Conservation (phyloP, 2,329 filamentous ascomycete genomes). For the Leptosphaerulina australis region DNA sequence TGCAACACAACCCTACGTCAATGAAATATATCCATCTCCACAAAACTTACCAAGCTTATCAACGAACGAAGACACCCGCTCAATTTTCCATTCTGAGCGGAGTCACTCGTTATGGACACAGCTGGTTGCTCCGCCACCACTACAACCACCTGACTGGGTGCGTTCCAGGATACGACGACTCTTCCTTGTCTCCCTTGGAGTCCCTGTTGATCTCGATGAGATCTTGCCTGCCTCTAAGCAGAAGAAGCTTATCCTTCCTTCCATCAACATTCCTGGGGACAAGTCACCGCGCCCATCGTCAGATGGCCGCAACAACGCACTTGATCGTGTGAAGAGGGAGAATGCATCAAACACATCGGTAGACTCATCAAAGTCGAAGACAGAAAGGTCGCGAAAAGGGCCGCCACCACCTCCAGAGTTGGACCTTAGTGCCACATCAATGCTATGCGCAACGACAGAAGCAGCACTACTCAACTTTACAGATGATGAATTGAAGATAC, state of each 20-base stretch:
- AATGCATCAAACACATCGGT: slow-evolving; percentile 49
- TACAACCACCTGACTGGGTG: slow-evolving; percentile 97
- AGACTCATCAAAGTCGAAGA: slow-evolving; percentile 45
- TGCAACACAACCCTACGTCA: slow-evolving; percentile 69
- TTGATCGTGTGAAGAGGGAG: slow-evolving; percentile 48
- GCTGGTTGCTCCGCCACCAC: slow-evolving; percentile 88
- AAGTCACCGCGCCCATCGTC: slow-evolving; percentile 47
- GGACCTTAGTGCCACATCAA: slow-evolving; percentile 77
- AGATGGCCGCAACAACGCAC: slow-evolving; percentile 47
- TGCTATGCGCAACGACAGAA: slow-evolving; percentile 82
- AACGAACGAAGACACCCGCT: slow-evolving; percentile 34
- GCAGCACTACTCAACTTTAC: slow-evolving; percentile 82
- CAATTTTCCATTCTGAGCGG: slow-evolving; percentile 73
- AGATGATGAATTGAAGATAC: slow-evolving; percentile 73
- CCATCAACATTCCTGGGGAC: slow-evolving; percentile 59
- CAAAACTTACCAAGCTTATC: slow-evolving; percentile 54
- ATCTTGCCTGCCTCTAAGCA: slow-evolving; percentile 97
- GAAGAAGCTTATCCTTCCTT: slow-evolving; percentile 94
- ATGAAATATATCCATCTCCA: slow-evolving; percentile 60
- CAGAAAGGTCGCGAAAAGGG: slow-evolving; percentile 58
- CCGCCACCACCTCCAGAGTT: slow-evolving; percentile 74
- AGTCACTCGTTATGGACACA: slow-evolving; percentile 95
- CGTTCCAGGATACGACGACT: slow-evolving; percentile 91
- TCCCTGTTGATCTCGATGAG: slow-evolving; percentile 95
- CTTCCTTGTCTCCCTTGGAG: slow-evolving; percentile 93